These are phyloP conservation scores for Mortierella sp. DNA, from an alignment of 371 early-diverging fungal genomes.

Conservation along the genomic window DNA sequence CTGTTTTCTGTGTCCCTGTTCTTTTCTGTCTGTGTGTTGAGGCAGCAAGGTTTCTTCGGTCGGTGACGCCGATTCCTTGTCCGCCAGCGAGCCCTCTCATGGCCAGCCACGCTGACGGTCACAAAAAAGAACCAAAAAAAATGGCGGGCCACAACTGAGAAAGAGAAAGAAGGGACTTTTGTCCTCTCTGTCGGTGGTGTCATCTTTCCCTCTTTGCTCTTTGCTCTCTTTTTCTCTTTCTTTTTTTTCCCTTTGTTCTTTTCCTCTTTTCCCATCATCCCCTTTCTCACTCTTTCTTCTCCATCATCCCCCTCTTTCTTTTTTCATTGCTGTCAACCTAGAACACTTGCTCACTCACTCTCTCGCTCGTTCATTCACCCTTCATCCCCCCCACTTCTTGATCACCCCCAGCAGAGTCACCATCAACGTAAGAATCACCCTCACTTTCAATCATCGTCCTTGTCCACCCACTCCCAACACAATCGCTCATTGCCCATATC, in stretches of 20 bases:
- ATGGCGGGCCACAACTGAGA: background rate
- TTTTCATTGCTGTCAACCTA: no score
- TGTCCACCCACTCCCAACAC: background rate
- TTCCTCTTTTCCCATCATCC: constrained; percentile 8
- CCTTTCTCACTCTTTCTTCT: background rate
- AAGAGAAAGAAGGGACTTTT: background rate
- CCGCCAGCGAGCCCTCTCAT: background rate
- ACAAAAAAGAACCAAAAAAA: background rate
- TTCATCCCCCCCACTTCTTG: background rate
- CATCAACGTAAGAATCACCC: background rate
- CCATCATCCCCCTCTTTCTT: constrained; percentile 13
- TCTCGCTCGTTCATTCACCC: background rate
- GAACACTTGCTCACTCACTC: constrained; percentile 4
- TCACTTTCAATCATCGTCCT: constrained; percentile 2
- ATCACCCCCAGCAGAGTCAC: constrained; percentile 9
- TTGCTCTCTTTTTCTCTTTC: background rate
- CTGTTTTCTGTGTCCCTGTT: no score
- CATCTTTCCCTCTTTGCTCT: background rate
- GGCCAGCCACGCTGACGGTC: background rate
- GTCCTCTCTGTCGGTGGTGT: background rate
- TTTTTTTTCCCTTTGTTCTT: background rate
- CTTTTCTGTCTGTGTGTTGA: no score
- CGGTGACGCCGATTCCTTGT: background rate
- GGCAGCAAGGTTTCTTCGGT: background rate
- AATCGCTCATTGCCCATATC: background rate